Conservation (phyloP, 352 stramenopile species). For the Blastocystis hominis region DNA sequence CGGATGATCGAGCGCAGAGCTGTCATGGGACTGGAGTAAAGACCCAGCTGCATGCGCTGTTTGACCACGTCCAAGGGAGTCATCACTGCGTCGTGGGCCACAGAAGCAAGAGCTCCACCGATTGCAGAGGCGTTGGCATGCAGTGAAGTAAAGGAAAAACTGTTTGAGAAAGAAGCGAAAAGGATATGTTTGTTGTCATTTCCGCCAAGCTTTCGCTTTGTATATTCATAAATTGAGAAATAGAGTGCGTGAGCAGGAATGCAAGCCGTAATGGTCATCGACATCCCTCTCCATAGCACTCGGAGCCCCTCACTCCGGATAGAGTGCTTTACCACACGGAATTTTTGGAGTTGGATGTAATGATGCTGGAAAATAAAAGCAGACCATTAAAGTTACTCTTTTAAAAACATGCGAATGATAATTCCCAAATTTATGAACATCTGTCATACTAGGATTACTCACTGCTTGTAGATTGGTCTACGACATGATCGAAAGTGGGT, state of each 20-base stretch:
- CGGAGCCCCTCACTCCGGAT: conserved; percentile 60
- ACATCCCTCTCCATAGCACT: conserved; percentile 88
- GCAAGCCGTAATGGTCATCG: conserved; percentile 90
- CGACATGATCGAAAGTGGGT: neutral
- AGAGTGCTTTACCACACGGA: neutral
- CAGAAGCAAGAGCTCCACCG: conserved; percentile 80
- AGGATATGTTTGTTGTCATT: conserved; percentile 64
- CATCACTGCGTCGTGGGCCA: conserved; percentile 94
- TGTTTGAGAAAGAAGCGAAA: conserved; percentile 64
- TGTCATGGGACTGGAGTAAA: conserved; percentile 82
- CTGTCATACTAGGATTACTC: neutral
- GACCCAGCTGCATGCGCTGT: conserved; percentile 93
- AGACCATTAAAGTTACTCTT: conserved; percentile 57
- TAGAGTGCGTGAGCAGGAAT: conserved; percentile 85
- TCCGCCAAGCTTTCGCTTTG: conserved; percentile 72
- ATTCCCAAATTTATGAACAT: neutral
- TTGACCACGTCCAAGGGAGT: conserved; percentile 96
- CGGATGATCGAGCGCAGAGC: conserved; percentile 70
- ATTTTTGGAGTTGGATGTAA: conserved; percentile 35
- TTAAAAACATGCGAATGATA: neutral
- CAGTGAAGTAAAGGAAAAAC: conserved; percentile 19
- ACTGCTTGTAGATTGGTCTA: conserved; percentile 57
- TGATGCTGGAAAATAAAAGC: conserved; percentile 11
- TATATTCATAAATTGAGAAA: conserved; percentile 81
- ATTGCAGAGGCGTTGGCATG: conserved; percentile 65